phyloP scores from a whole-genome alignment of 768 basidiomycete species.

The Macrolepiota fuliginosa region DNA sequence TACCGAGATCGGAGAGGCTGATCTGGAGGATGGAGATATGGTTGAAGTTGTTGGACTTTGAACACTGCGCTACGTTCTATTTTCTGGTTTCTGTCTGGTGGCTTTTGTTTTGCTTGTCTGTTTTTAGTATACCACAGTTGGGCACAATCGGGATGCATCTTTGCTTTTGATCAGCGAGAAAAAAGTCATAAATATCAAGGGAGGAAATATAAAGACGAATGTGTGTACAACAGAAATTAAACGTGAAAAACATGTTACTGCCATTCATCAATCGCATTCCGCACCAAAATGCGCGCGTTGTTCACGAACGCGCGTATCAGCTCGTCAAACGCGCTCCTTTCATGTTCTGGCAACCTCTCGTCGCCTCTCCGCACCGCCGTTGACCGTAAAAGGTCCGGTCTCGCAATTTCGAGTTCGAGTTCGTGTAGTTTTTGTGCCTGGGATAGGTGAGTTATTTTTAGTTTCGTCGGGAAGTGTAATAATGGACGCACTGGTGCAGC shows the following conservation, averaged over 20 bases:
- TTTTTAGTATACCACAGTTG: not conserved
- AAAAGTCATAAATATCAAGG: not conserved
- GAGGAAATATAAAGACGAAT: not conserved
- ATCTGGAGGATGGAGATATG: slow-evolving; percentile 78
- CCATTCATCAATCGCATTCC: slow-evolving; percentile 49
- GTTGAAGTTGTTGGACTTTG: slow-evolving; percentile 70
- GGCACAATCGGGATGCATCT: not conserved
- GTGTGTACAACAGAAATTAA: not conserved
- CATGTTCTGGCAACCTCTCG: slow-evolving; percentile 54
- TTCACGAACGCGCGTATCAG: slow-evolving; percentile 91
- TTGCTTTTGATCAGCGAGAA: not conserved
- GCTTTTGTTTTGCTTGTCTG: not conserved
- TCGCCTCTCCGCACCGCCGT: slow-evolving; percentile 71
- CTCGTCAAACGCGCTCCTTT: slow-evolving; percentile 82
- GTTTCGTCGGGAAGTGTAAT: not conserved
- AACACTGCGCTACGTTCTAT: slow-evolving; percentile 1
- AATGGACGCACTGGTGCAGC: slow-evolving; percentile 46
- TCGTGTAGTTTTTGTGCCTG: slow-evolving; percentile 75
- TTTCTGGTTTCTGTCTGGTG: not conserved
- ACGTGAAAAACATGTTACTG: slow-evolving; percentile 5
- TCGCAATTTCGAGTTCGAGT: slow-evolving; percentile 84
- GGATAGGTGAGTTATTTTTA: not conserved
- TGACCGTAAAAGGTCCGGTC: slow-evolving; percentile 67
- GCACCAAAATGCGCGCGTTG: slow-evolving; percentile 84
- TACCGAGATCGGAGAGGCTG: slow-evolving; percentile 60